phyloP scores from a whole-genome alignment of 2,329 filamentous ascomycete species.

The Pyrenophora teres region DNA sequence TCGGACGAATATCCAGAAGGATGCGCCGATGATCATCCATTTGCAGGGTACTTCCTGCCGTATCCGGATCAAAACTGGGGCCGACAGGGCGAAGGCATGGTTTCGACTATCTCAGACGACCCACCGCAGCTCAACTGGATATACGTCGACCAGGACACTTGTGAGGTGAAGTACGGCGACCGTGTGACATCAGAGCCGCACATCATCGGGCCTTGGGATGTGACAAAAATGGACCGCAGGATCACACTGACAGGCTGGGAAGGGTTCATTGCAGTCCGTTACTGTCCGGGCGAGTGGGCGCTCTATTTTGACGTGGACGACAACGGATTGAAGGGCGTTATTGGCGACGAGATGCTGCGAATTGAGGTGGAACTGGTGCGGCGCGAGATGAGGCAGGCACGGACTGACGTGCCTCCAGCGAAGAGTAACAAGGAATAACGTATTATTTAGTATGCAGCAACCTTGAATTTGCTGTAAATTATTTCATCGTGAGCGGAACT shows the following conservation, averaged over 20 bases:
- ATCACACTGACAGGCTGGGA: slow-evolving; percentile 35
- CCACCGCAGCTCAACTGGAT: slow-evolving; percentile 37
- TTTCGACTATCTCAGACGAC: slow-evolving; percentile 56
- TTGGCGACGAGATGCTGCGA: slow-evolving; percentile 12
- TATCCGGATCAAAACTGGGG: slow-evolving; percentile 57
- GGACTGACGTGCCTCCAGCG: not conserved
- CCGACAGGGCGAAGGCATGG: slow-evolving; percentile 51
- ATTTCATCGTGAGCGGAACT: no score
- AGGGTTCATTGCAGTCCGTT: slow-evolving; percentile 34
- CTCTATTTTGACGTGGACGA: slow-evolving; percentile 53
- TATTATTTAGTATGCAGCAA: no score
- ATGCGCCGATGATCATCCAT: slow-evolving; percentile 51
- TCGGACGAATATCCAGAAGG: slow-evolving; percentile 22
- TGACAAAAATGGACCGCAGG: slow-evolving; percentile 28
- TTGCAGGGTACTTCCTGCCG: slow-evolving; percentile 60
- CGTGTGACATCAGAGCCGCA: slow-evolving; percentile 29
- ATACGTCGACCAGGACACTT: slow-evolving; percentile 33
- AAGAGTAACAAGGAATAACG: no score
- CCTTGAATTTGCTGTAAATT: no score
- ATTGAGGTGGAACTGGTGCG: slow-evolving; percentile 22
- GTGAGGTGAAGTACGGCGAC: slow-evolving; percentile 33
- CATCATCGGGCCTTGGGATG: slow-evolving; percentile 31
- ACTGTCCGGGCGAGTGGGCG: slow-evolving; percentile 30
- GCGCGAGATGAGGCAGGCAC: slow-evolving; percentile 17
- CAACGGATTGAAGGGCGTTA: slow-evolving; percentile 21